Evolutionary conservation across 2,329 filamentous ascomycete species (phyloP), one percentile per base, ranked within the genome.

Genomic region (Fusarium subglutinans): DNA sequence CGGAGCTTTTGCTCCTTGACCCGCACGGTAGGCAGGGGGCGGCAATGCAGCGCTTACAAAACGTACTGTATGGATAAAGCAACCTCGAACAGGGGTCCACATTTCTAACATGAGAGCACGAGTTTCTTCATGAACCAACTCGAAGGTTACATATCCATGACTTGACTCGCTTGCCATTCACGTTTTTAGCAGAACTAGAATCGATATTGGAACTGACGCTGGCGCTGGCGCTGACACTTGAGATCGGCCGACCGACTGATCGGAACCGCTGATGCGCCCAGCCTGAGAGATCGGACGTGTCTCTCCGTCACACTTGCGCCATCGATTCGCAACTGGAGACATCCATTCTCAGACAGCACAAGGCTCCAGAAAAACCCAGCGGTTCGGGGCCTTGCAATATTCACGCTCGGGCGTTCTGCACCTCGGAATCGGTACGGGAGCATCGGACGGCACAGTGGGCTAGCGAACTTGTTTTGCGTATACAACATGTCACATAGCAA

Each of bases 1-100:
- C 80, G 81, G 81, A 82, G 81, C 81, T 76, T 78, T 79, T 75
- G 81, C 81, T 82, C 81, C 80, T 74, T 74, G 74, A 70, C 70
- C 66, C 69, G 77, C 72, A 74, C 38, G 74, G 77, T 77, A 79
- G 80, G 80, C 73, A 73, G 75, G 75, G 76, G 70, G 76, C 69
- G 66, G 72, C 69, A 77, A 76, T 74, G 78, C 77, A 66, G 78
- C 79, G 78, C 79, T 79, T 80, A 76, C 77, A 76, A 78, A 74
- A 73, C 63, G 54, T 68, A 51, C 65, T 63, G 56, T 69, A 61
- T 50, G 35, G 41, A 61, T 33, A 77, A 63, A 61, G 33, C 40
- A 57, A 59, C 44, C 26, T 53, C 66, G 28, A 62, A 63, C 48
- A 22, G 35, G 70, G 70, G 20, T 74, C 70, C 73, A 60, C 72